These are phyloP conservation scores for Pterocarpus santalinus DNA, from an alignment of 306 rosid genomes.

Conservation along the genomic window DNA sequence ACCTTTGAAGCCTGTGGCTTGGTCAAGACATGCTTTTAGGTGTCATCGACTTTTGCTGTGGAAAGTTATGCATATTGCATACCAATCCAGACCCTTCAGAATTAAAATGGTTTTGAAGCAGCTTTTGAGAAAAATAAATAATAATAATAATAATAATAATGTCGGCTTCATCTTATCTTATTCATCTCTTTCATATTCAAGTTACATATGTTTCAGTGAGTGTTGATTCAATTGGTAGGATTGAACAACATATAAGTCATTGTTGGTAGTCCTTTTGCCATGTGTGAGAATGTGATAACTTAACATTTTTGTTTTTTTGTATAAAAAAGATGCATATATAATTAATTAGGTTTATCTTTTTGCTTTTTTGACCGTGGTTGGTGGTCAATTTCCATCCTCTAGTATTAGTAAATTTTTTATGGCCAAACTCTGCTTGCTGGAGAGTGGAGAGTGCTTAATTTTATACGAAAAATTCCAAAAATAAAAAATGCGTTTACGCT, in stretches of 20 bases:
- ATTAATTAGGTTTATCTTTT: background rate
- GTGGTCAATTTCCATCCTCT: background rate
- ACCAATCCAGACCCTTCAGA: background rate
- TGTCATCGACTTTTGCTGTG: background rate
- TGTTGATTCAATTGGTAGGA: background rate
- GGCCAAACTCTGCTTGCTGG: too few relatives aligned
- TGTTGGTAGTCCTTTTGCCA: background rate
- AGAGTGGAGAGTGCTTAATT: too few relatives aligned
- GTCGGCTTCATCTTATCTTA: background rate
- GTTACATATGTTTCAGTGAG: background rate
- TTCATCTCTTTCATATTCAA: background rate
- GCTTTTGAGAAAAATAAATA: background rate
- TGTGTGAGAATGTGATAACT: too few relatives aligned
- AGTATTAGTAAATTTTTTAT: too few relatives aligned
- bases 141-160: background rate
- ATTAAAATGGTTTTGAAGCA: background rate
- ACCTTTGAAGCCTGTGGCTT: background rate
- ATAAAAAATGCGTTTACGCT: too few relatives aligned
- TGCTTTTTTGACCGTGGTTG: background rate
- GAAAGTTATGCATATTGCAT: background rate
- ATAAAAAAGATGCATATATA: too few relatives aligned
- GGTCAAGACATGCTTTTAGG: background rate
- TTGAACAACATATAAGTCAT: background rate
- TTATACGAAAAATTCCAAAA: too few relatives aligned
- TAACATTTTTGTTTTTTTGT: too few relatives aligned